Evolutionary conservation across 2,329 filamentous ascomycete genomes (phyloP).

Genomic region (Fusarium bulbicola): DNA sequence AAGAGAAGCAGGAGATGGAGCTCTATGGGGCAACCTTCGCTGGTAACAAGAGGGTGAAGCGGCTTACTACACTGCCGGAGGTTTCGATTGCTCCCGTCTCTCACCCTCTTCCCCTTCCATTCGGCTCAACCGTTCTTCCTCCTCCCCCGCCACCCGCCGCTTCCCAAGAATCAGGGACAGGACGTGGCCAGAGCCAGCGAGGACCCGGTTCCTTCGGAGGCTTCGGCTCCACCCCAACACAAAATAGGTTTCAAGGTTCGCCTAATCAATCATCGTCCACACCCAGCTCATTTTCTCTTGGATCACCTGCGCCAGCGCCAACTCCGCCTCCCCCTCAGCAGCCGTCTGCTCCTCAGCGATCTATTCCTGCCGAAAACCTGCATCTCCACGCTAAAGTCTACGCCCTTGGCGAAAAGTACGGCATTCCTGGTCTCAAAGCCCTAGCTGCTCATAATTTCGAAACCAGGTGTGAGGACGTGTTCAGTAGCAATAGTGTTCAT

Average conservation of each 20-base stretch:
- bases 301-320: neutral
- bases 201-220: rapidly evolving
- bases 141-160: rapidly evolving
- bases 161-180: neutral
- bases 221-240: rapidly evolving
- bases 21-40: rapidly evolving
- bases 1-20: neutral
- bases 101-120: rapidly evolving
- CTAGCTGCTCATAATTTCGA: neutral
- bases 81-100: rapidly evolving
- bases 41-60: neutral
- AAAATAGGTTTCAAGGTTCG: rapidly evolving
- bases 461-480: rapidly evolving
- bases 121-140: rapidly evolving
- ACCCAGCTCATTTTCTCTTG: rapidly evolving
- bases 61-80: rapidly evolving
- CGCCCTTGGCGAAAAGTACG: neutral
- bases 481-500: rapidly evolving
- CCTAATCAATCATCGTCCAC: rapidly evolving
- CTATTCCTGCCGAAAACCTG: rapidly evolving
- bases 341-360: rapidly evolving
- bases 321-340: rapidly evolving
- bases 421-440: neutral
- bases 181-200: rapidly evolving
- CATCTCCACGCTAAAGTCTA: neutral